Evolutionary conservation across 2,329 filamentous ascomycete genomes (phyloP).

Genomic region (Blastomyces gilchristii): DNA sequence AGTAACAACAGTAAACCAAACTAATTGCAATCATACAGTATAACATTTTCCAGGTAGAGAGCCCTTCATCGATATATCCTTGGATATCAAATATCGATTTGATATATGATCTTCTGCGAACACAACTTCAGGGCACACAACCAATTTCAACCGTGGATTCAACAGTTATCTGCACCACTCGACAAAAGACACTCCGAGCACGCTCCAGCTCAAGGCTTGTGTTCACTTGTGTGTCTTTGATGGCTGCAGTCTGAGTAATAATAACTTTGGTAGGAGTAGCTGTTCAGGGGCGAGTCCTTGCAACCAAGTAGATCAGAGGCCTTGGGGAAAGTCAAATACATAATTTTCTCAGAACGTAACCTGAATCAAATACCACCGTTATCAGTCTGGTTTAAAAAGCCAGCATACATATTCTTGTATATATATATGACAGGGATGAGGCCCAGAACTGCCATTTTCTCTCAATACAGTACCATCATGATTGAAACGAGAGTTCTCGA

Average conservation of each 20-base stretch:
- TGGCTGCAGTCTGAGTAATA: background rate
- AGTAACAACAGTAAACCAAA: background rate
- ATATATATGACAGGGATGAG: background rate
- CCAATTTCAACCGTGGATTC: background rate
- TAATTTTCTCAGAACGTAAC: background rate
- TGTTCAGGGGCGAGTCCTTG: background rate
- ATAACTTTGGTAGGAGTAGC: background rate
- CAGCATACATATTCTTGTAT: background rate
- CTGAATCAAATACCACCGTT: background rate
- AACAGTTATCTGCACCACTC: background rate
- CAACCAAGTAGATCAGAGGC: background rate
- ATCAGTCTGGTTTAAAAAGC: background rate
- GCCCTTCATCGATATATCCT: background rate
- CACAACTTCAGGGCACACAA: background rate
- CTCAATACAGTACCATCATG: background rate
- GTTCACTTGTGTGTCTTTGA: background rate
- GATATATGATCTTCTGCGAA: background rate
- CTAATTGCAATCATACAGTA: background rate
- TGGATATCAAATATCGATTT: background rate
- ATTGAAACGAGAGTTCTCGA: background rate
- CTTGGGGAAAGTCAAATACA: background rate
- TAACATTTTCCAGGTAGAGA: background rate
- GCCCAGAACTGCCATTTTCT: background rate
- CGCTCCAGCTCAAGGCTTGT: background rate
- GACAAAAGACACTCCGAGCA: background rate